Base-by-base conservation (phyloP, 2,329 filamentous ascomycete genomes). In the Xylaria sp. region DNA sequence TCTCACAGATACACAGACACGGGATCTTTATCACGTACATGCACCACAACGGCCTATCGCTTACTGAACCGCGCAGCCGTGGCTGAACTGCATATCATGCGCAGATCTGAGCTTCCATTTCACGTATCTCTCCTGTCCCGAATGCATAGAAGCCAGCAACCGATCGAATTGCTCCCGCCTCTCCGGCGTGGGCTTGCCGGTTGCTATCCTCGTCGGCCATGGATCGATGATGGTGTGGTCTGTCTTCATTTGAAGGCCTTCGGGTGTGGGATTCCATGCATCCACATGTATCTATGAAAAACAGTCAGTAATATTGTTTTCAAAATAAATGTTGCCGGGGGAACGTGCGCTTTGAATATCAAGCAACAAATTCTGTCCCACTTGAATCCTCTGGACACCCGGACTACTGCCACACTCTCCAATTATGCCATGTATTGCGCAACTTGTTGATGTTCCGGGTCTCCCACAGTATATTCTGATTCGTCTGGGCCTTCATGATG, bases 91-190 rank as follows among this genome's bases (percentile, higher is more conserved):
- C 13, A 11, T 46, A 46, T 16, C 42, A 11, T 46, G 11, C 13
- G 13, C 42, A 46, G n/a, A 11, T 16, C 13, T 37, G 18, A 53
- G 18, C 37, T 60, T 63, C 65, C 63, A 67, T 42, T 67, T 63
- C n/a, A 65, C 58, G n/a, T 59, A 67, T 60, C 65, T 57, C 55
- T 62, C 62, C 7, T 64, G 52, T 13, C 62, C 63, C 4, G 23
- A 44, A 35, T 65, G 63, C 4, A 6, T 13, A 4, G 55, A 60
- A 9, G 53, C 39, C 10, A 67, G 53, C 13, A 64, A 16, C 2
- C 54, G 37, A 6, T 49, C 44, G 35, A 67, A 63, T 9, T 64
- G 58, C 4, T 65, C 52, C 35, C 39, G 58, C 0, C 18, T 52
- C 19, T 64, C 35, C 13, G 39, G 39, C 9, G 61, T 58, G 9